A percentile compares a stretch with the other conserved stretches of the same genome.
Evolutionary conservation across 2,329 filamentous ascomycete genomes (phyloP).

Genomic region (Thyridium curvatum): DNA sequence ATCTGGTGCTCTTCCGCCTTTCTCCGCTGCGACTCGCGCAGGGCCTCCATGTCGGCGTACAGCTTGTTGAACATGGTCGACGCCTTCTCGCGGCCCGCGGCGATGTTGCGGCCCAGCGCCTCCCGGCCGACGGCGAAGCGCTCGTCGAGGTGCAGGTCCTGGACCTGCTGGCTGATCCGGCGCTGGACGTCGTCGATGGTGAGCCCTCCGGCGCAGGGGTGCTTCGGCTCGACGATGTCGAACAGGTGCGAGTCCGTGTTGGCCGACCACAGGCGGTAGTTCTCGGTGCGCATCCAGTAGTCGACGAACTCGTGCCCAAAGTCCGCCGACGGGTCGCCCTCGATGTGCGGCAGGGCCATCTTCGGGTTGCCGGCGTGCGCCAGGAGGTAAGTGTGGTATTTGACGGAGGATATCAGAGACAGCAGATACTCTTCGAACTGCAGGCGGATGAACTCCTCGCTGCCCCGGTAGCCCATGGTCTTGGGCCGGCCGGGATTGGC

Average conservation of each 20-base stretch:
- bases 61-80: constrained; percentile 81
- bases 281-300: constrained; percentile 83
- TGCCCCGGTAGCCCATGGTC: constrained; percentile 89
- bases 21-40: constrained; percentile 67
- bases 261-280: constrained; percentile 81
- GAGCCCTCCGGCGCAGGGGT: constrained; percentile 87
- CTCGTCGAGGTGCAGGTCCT: constrained; percentile 90
- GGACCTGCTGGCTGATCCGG: constrained; percentile 82
- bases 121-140: constrained; percentile 78
- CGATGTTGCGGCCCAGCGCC: constrained; percentile 81
- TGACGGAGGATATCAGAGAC: constrained; percentile 79
- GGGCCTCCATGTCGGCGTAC: constrained; percentile 82
- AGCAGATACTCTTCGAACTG: constrained; percentile 97
- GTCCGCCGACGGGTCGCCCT: constrained; percentile 79
- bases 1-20: constrained; percentile 43
- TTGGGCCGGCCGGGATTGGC: constrained; percentile 83
- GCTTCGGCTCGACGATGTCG: constrained; percentile 86
- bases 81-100: constrained; percentile 81
- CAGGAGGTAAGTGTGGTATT: constrained; percentile 71
- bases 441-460: constrained; percentile 93
- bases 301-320: constrained; percentile 81
- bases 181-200: constrained; percentile 93
- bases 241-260: constrained; percentile 84
- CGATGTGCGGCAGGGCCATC: constrained; percentile 54
- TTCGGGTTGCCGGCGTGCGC: constrained; percentile 50